Base-by-base conservation (phyloP, 2,329 filamentous ascomycete species). In the Chaetomium sp. region DNA sequence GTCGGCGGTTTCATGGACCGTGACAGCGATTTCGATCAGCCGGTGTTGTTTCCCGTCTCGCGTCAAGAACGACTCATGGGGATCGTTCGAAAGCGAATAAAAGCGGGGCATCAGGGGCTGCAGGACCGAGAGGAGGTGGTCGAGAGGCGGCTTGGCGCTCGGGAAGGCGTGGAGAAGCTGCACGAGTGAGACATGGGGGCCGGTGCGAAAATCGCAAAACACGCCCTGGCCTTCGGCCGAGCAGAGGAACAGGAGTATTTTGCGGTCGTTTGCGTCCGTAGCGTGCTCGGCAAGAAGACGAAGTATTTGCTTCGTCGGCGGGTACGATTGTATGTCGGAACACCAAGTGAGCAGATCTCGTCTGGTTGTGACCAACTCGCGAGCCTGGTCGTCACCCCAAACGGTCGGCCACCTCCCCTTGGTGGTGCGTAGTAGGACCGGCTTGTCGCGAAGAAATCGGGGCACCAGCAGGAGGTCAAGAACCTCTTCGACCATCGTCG, bases 71-170 rank as follows among this genome's bases (percentile, higher is more conserved):
- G 79, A 80, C 63, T 95, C 84, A 61, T 94, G 89, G 0, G 94
- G 94, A 67, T 99, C 94, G 70, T 96, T 96, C 53, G 91, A 96
- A 11, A 99, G 84, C 4, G 92, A 97, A 76, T 99, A 99, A 77
- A 99, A 99, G 58, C 94, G 88, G 2, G 94, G 94, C 92, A 97
- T 97, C 51, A 97, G 80, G 49, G 89, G 88, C 65, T 88, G 88
- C 52, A 96, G 81, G 44, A 87, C 81, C 2, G 88, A 88, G 38
- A 96, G 79, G 9, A 99, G 78, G 57, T 85, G 78, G 53, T 94
- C 88, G 64, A 99, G 78, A 4, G 92, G 91, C 52, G 94, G 94
- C 68, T 90, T 89, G 6, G 89, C 84, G 42, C 90, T 96, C 2
- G 94, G 91, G 76, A 99, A 99, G 1, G 94, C 94, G 67, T 87